Evolutionary conservation across 371 early-diverging fungal genomes (phyloP).

Genomic region (Mucor velutinosus): DNA sequence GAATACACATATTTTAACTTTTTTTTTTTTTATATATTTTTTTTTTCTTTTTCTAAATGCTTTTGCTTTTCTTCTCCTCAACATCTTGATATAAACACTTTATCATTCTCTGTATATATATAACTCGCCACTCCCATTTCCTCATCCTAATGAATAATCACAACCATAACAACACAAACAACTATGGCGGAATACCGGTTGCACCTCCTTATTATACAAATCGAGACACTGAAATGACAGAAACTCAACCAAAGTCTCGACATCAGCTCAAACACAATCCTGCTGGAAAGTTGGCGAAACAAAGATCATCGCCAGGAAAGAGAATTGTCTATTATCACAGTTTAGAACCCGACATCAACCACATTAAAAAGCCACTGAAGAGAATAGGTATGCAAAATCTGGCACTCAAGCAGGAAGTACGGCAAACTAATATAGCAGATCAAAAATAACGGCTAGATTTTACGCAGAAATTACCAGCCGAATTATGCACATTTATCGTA

Average conservation of each 20-base stretch:
- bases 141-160: not conserved
- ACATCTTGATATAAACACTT: too few species aligned
- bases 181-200: constrained; percentile 18
- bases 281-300: not conserved
- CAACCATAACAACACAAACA: not conserved
- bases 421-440: not conserved
- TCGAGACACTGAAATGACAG: constrained; percentile 17
- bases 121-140: not conserved
- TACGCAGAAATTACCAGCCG: constrained; percentile 24
- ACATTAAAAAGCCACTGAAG: constrained; percentile 1
- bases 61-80: not conserved
- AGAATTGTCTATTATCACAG: constrained; percentile 16
- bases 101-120: not conserved
- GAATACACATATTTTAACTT: not conserved
- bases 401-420: not conserved
- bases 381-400: constrained; percentile 9
- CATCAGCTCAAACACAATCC: not conserved
- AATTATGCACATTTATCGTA: constrained; percentile 30
- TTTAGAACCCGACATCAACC: constrained; percentile 5
- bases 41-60: not conserved
- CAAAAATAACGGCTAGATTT: constrained; percentile 18
- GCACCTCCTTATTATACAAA: constrained; percentile 8
- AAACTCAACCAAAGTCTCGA: not conserved
- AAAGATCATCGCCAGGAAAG: constrained; percentile 9
- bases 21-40: not conserved